Base-by-base conservation (phyloP, 805 yeast genomes). In the Candida sphagnicola region DNA sequence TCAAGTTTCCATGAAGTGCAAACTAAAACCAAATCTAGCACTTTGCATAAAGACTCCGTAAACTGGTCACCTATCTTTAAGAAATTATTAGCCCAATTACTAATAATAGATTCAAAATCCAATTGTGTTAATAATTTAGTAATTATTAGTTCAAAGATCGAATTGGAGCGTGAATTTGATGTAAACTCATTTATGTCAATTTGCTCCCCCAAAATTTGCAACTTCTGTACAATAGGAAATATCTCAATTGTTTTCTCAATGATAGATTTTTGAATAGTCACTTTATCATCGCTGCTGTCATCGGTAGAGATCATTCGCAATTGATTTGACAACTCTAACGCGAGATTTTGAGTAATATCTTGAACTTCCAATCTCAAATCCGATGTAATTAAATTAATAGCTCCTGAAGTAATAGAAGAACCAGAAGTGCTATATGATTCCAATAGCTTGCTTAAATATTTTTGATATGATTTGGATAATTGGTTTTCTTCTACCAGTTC, bases 1-100 rank as follows among this genome's bases (percentile, higher is more conserved):
- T 67, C 72, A 13, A 67, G 49, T 38, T 59, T 61, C 67, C 70
- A 60, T 3, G 68, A 57, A 5, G 54, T 45, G 1, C 56, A 32
- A 4, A 54, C 40, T 19, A 64, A 45, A 2, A 57, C 32, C n/a
- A 59, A 51, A 24, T 60, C 62, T 21, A 60, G 43, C 1, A 61
- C 35, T 3, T 42, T 43, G 17, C 35, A 45, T 39, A 59, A 47
- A 0, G 54, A 43, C 3, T 35, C 40, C 6, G 41, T 44, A 18
- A 53, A 38, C 4, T 41, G 40, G 21, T 40, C 41, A 26, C 47
- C 32, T 1, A 43, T 30, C 14, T 38, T 39, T 8, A 52, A 18
- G 24, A 55, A 53, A 23, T 49, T 47, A 11, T 47, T 45, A 2
- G 58, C 49, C 60, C 61, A 53, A 19, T 38, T 17, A 8, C 48